Evolutionary conservation across 2,329 filamentous ascomycete genomes (phyloP).

Genomic region (Aplosporella prunicola): DNA sequence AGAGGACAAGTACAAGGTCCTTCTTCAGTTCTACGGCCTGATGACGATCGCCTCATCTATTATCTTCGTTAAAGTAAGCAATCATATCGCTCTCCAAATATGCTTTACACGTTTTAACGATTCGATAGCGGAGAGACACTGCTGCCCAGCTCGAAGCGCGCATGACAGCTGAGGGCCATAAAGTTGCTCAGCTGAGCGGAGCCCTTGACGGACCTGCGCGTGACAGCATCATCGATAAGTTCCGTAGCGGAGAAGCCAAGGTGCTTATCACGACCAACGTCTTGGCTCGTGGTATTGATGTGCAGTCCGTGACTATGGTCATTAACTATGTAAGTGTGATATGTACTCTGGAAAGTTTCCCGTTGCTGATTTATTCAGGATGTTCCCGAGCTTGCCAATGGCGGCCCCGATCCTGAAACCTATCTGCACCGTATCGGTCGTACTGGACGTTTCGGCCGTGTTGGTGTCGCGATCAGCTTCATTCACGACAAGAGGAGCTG

Average conservation of each 20-base stretch:
- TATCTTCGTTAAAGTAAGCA: conserved; percentile 84
- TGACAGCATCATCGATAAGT: conserved; percentile 75
- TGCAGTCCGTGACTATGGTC: conserved; percentile 89
- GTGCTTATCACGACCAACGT: conserved; percentile 98
- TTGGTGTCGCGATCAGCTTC: conserved; percentile 92
- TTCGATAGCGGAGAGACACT: conserved; percentile 67
- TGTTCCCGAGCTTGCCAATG: conserved; percentile 47
- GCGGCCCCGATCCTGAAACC: conserved; percentile 77
- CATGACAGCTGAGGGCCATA: conserved; percentile 83
- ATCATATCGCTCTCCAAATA: too few relatives aligned
- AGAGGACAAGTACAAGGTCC: conserved; percentile 73
- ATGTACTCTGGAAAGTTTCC: conserved; percentile 54
- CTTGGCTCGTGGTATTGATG: conserved; percentile 86
- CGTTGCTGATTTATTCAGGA: conserved; percentile 57
- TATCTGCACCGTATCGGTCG: conserved; percentile 97
- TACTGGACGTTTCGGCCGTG: conserved; percentile 91
- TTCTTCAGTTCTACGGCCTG: conserved; percentile 88
- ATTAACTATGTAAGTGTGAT: conserved; percentile 77
- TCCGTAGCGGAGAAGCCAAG: conserved; percentile 79
- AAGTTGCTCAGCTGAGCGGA: conserved; percentile 81
- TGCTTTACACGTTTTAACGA: conserved; percentile 1
- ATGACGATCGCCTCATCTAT: conserved; percentile 97
- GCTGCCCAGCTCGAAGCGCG: conserved; percentile 75
- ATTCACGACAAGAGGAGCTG: conserved; percentile 80
- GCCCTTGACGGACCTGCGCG: conserved; percentile 75